These are phyloP conservation scores for Botryotinia globosa DNA, from an alignment of 2,329 filamentous ascomycete species.

Conservation along the genomic window DNA sequence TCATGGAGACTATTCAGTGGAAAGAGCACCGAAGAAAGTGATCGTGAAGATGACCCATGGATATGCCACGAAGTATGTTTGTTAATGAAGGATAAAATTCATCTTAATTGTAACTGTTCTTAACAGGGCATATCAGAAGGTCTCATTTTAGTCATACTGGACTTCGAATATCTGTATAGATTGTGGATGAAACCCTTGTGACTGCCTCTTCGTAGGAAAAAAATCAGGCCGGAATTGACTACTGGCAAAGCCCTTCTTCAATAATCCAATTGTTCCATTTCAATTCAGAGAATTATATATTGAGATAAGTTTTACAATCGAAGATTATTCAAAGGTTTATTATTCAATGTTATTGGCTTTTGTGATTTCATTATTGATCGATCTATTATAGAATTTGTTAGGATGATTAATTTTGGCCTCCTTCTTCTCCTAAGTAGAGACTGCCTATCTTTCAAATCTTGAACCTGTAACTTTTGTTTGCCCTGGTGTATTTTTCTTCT, in stretches of 20 bases:
- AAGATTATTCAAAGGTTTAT: too few relatives aligned
- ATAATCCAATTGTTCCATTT: too few relatives aligned
- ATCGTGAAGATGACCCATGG: background rate
- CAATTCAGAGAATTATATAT: too few relatives aligned
- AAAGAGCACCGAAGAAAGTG: background rate
- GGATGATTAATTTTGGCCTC: too few relatives aligned
- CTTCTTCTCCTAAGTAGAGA: background rate
- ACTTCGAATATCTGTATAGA: background rate
- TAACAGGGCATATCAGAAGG: background rate
- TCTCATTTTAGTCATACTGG: background rate
- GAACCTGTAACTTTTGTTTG: background rate
- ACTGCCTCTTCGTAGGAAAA: background rate
- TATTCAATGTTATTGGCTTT: too few relatives aligned
- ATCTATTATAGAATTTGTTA: too few relatives aligned
- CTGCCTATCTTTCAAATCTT: background rate
- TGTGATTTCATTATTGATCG: too few relatives aligned
- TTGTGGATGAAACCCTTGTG: background rate
- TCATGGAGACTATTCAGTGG: background rate
- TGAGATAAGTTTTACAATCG: too few relatives aligned
- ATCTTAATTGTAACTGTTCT: background rate
- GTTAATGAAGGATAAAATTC: background rate
- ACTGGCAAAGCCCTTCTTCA: too few relatives aligned
- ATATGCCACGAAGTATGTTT: background rate
- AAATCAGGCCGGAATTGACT: too few relatives aligned
- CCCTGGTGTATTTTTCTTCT: background rate